Conservation (phyloP, 495 filamentous ascomycete genomes). For the Lasiosphaeria hispida region DNA sequence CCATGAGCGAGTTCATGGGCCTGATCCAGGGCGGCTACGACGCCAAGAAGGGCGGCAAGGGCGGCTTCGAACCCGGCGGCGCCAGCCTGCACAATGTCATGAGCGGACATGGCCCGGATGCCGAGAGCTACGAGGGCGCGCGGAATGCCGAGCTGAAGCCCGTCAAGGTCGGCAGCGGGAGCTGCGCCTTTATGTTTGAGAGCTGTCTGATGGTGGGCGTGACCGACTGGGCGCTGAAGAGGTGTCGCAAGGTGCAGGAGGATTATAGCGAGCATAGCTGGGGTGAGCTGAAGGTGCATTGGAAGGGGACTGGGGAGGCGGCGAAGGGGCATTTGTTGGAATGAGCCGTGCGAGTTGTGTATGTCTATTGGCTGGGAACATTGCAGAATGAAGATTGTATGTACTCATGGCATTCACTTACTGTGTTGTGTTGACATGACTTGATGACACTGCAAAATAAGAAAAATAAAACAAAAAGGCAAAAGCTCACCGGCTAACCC, state of each 20-base stretch:
- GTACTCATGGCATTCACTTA: too few species aligned
- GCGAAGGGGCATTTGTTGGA: slow-evolving; percentile 12
- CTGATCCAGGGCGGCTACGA: slow-evolving; percentile 65
- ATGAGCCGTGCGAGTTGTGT: neutral
- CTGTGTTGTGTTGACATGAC: too few species aligned
- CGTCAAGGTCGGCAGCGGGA: slow-evolving; percentile 53
- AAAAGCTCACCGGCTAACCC: too few species aligned
- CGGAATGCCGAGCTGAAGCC: slow-evolving; percentile 53
- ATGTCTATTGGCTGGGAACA: too few species aligned
- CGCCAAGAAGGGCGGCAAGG: slow-evolving; percentile 46
- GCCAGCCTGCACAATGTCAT: slow-evolving; percentile 59
- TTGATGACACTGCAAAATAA: too few species aligned
- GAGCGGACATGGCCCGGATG: slow-evolving; percentile 59
- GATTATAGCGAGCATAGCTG: slow-evolving; percentile 85
- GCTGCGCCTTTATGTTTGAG: slow-evolving; percentile 66
- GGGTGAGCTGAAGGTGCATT: slow-evolving; percentile 74
- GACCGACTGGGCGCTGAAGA: slow-evolving; percentile 85
- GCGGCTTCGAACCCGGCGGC: slow-evolving; percentile 59
- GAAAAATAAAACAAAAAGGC: too few species aligned
- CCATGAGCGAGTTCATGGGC: slow-evolving; percentile 84
- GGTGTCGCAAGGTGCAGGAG: slow-evolving; percentile 79
- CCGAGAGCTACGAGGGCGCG: slow-evolving; percentile 64
- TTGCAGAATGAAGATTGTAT: too few species aligned
- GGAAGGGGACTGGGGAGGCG: slow-evolving; percentile 45
- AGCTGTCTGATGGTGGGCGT: slow-evolving; percentile 85